Base-by-base conservation (phyloP, 2,329 filamentous ascomycete genomes). In the Talaromyces albobiverticillius region DNA sequence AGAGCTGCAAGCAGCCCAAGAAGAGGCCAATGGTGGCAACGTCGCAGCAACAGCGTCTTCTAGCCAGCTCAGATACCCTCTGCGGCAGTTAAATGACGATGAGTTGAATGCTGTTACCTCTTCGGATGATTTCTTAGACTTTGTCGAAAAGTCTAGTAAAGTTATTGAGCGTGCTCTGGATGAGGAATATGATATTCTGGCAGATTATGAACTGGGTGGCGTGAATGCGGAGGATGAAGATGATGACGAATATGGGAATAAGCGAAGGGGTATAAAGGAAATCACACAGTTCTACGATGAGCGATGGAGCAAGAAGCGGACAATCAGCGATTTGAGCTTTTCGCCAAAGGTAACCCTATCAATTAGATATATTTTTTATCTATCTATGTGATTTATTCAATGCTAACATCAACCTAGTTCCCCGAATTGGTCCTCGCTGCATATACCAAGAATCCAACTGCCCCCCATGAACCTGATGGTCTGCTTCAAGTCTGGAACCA, bases 401-500 rank as follows among this genome's bases (percentile, higher is more conserved):
- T n/a, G n/a, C n/a, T n/a, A n/a, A n/a, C n/a, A n/a, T n/a, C n/a
- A n/a, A n/a, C 26, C 16, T 60, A 85, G 78, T 95, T 94, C 66
- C 90, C 89, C 23, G 94, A 99, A 73, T 82, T 99, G 32, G 79
- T 99, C 45, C 84, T 97, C 46, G 92, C 94, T 26, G 90, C 94
- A 3, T 97, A 99, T 72, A 99, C 94, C 53, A 99, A 97, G 75
- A 96, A 96, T 67, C 90, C 93, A 4, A 89, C 93, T 7, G 92
- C 94, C 16, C 93, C 93, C 26, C 90, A 96, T 66, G 92, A 96
- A 62, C 91, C 92, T 10, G 90, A 95, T 66, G 94, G 94, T 23
- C 81, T 99, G 41, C 87, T 99, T 29, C 92, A 96, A 70, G 87
- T 99, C 31, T 99, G 95, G 95, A 99, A 96, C 68, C 82, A 91